Evolutionary conservation across 192 early-diverging fungal genomes (phyloP).

Genomic region (Backusella luteola): DNA sequence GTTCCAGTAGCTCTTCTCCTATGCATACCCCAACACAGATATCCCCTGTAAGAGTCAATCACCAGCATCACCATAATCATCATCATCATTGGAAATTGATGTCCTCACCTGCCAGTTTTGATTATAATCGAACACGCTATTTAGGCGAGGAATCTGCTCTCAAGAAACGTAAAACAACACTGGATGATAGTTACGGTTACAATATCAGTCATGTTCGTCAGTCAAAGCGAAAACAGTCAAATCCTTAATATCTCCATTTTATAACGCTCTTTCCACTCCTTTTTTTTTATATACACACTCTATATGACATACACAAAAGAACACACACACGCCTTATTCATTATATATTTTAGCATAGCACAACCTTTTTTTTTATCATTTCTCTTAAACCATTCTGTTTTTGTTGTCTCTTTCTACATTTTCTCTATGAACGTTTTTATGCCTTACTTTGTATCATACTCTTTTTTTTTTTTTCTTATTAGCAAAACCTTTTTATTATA

Average conservation of each 20-base stretch:
- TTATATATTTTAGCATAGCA: background rate
- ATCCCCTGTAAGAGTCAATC: constrained; percentile 19
- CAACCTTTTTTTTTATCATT: background rate
- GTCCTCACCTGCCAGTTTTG: background rate
- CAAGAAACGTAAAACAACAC: background rate
- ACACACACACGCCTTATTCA: background rate
- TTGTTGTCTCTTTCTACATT: background rate
- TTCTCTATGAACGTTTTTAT: too few species aligned
- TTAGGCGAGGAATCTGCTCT: constrained; percentile 1
- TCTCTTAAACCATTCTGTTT: background rate
- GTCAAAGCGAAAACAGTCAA: constrained; percentile 12
- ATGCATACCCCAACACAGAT: constrained; percentile 28
- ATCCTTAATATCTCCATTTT: constrained; percentile 10
- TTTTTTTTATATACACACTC: background rate
- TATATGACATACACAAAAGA: background rate
- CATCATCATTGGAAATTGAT: constrained; percentile 16
- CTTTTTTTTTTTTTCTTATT: too few species aligned
- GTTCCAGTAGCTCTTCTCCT: constrained; percentile 28
- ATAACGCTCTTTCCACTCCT: background rate
- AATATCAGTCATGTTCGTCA: constrained; percentile 19
- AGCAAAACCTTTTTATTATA: background rate
- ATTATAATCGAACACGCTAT: background rate
- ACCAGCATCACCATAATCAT: background rate
- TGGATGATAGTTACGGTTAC: constrained; percentile 2
- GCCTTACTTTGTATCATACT: too few species aligned